These are phyloP conservation scores for Seiridium cupressi DNA, from an alignment of 2,329 filamentous ascomycete genomes.

Conservation along the genomic window DNA sequence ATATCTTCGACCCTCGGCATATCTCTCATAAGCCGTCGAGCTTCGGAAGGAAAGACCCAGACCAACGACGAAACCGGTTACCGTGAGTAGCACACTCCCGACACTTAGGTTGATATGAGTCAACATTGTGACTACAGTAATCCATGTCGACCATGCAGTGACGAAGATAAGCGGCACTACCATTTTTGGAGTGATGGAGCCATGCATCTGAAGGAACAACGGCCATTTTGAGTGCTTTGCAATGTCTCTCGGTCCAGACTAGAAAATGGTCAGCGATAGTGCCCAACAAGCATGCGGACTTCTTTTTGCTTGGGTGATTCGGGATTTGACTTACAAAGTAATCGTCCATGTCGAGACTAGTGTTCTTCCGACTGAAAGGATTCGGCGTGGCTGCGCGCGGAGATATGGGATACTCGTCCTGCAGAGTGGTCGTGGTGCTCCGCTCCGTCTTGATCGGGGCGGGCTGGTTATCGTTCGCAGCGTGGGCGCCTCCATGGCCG, in stretches of 20 bases:
- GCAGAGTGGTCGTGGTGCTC: neutral
- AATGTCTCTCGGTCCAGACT: constrained; percentile 64
- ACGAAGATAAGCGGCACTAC: constrained; percentile 66
- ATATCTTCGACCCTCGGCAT: constrained; percentile 58
- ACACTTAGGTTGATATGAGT: constrained; percentile 47
- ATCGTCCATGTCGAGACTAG: constrained; percentile 38
- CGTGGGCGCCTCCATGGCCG: neutral
- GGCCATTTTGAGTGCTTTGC: constrained; percentile 77
- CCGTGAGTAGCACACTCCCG: constrained; percentile 70
- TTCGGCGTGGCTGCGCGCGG: constrained; percentile 23
- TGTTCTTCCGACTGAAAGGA: constrained; percentile 29
- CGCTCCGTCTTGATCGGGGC: neutral
- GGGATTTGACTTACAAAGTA: constrained; percentile 37
- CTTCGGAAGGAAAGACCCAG: constrained; percentile 75
- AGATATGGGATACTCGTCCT: constrained; percentile 15
- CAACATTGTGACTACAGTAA: constrained; percentile 56
- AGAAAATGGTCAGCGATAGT: neutral
- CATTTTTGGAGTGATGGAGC: constrained; percentile 72
- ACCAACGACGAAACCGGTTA: constrained; percentile 84
- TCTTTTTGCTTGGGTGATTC: neutral
- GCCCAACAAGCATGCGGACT: too few species aligned
- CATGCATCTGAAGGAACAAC: constrained; percentile 73
- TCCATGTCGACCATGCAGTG: constrained; percentile 62
- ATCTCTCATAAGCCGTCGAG: constrained; percentile 75
- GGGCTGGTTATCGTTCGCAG: neutral